Percentiles rank a stretch among this genome's conserved stretches.
Conservation (phyloP, 2,329 filamentous ascomycete species). For the Aspergillus awamori region DNA sequence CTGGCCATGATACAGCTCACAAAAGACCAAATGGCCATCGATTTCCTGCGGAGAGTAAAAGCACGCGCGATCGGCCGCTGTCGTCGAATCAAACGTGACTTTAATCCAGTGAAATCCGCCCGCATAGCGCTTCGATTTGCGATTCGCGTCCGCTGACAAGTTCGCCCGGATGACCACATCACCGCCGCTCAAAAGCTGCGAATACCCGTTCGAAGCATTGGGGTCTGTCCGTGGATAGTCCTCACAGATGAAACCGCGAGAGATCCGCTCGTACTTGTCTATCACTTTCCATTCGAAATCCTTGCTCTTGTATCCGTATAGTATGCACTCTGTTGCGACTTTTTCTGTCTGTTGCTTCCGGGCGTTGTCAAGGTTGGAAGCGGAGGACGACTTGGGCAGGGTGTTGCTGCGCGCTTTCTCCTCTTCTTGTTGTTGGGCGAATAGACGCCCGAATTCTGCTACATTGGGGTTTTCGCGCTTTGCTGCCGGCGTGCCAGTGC, state of each 20-base stretch:
- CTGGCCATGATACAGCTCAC: constrained; percentile 68
- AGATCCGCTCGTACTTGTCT: constrained; percentile 83
- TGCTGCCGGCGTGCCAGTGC: constrained; percentile 61
- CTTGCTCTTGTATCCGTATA: constrained; percentile 79
- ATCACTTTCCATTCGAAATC: constrained; percentile 78
- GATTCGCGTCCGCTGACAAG: constrained; percentile 71
- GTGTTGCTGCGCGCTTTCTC: constrained; percentile 39
- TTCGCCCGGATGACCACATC: constrained; percentile 69
- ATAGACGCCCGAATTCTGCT: constrained; percentile 50
- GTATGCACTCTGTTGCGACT: constrained; percentile 75
- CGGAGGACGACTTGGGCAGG: constrained; percentile 44
- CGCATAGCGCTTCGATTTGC: constrained; percentile 77
- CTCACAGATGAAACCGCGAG: constrained; percentile 79
- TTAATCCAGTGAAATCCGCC: constrained; percentile 93
- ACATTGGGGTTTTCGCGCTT: constrained; percentile 57
- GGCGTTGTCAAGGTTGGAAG: constrained; percentile 44
- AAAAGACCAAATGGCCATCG: constrained; percentile 70
- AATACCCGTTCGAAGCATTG: constrained; percentile 68
- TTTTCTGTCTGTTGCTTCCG: constrained; percentile 46
- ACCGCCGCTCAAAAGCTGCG: constrained; percentile 71
- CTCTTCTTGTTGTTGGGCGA: constrained; percentile 49
- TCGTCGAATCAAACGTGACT: constrained; percentile 74
- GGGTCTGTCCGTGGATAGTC: constrained; percentile 90
- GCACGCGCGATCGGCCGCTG: constrained; percentile 70
- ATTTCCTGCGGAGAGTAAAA: constrained; percentile 73